A percentile compares a stretch with the other conserved stretches of the same genome.
Evolutionary conservation across 345 rosid species (phyloP).

Genomic region (Acer campestre): DNA sequence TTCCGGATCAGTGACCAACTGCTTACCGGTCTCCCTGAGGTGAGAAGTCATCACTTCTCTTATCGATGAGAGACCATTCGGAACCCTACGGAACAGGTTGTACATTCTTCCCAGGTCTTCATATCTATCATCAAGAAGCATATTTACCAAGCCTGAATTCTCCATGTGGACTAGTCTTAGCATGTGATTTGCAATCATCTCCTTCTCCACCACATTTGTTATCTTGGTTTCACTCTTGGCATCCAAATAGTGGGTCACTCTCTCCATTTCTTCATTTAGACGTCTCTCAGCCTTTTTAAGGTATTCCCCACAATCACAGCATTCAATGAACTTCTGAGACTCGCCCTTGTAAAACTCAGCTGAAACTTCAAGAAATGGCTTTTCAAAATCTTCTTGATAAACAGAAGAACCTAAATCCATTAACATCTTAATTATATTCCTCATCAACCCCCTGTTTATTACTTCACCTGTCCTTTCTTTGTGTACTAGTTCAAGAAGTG

Average conservation of each 20-base stretch:
- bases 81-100: slow-evolving; percentile 79
- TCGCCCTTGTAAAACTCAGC: slow-evolving; percentile 90
- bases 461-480: slow-evolving; percentile 91
- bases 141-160: slow-evolving; percentile 90
- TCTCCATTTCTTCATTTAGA: slow-evolving; percentile 90
- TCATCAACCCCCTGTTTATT: slow-evolving; percentile 88
- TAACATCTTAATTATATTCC: slow-evolving; percentile 90
- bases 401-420: slow-evolving; percentile 93
- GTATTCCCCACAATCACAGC: slow-evolving; percentile 95
- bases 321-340: slow-evolving; percentile 89
- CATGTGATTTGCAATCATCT: slow-evolving; percentile 99
- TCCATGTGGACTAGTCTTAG: slow-evolving; percentile 96
- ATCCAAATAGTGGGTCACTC: slow-evolving; percentile 93
- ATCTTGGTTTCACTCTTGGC: slow-evolving; percentile 86
- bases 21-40: slow-evolving; percentile 92
- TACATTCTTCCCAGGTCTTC: slow-evolving; percentile 95
- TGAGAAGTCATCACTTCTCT: slow-evolving; percentile 92
- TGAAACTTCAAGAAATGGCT: slow-evolving; percentile 86
- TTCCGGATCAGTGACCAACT: slow-evolving; percentile 90
- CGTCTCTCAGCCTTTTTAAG: slow-evolving; percentile 92
- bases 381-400: slow-evolving; percentile 97
- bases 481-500: slow-evolving; percentile 81
- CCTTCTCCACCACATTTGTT: slow-evolving; percentile 93
- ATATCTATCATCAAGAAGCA: slow-evolving; percentile 91
- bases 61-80: slow-evolving; percentile 70